phyloP scores from a whole-genome alignment of 768 basidiomycete genomes.

The Fomitopsis pulvina region DNA sequence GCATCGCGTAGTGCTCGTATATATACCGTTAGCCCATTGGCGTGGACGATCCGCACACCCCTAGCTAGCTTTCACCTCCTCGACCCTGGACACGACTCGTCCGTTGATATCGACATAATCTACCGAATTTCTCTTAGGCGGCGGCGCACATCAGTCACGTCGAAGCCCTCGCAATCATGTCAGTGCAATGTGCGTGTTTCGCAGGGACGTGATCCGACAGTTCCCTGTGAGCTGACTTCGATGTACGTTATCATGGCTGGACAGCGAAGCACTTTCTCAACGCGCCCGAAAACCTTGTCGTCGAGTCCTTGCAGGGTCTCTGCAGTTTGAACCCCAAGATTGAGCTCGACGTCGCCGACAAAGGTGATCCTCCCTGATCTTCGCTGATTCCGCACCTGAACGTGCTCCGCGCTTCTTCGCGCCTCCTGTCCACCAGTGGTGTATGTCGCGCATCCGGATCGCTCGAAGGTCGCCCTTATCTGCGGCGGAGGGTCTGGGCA shows the following conservation, averaged over 20 bases:
- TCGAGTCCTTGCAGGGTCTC: conserved; percentile 73
- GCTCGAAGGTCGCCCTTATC: conserved; percentile 65
- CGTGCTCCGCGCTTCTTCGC: not conserved
- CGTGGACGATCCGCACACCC: not conserved
- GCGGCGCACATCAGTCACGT: too few relatives aligned
- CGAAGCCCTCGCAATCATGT: conserved; percentile 15
- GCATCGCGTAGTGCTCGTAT: too few relatives aligned
- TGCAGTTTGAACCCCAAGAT: conserved; percentile 66
- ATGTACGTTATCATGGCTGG: not conserved
- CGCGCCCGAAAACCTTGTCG: conserved; percentile 58
- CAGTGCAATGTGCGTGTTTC: conserved; percentile 13
- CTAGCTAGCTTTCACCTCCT: not conserved
- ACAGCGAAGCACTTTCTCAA: conserved; percentile 76
- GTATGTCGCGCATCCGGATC: conserved; percentile 49
- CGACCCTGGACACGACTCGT: too few relatives aligned
- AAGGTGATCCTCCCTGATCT: conserved; percentile 39
- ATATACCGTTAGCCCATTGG: too few relatives aligned
- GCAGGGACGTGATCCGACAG: not conserved
- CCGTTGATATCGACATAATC: too few relatives aligned
- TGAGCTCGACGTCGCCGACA: conserved; percentile 61
- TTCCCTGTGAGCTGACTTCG: not conserved
- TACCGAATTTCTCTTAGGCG: too few relatives aligned
- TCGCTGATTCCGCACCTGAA: not conserved
- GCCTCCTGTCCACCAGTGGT: conserved; percentile 40
- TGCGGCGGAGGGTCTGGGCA: conserved; percentile 88